A percentile compares a stretch with the other conserved stretches of the same genome.
Evolutionary conservation across 768 basidiomycete genomes (phyloP).

Genomic region (Cystobasidium tubakii): DNA sequence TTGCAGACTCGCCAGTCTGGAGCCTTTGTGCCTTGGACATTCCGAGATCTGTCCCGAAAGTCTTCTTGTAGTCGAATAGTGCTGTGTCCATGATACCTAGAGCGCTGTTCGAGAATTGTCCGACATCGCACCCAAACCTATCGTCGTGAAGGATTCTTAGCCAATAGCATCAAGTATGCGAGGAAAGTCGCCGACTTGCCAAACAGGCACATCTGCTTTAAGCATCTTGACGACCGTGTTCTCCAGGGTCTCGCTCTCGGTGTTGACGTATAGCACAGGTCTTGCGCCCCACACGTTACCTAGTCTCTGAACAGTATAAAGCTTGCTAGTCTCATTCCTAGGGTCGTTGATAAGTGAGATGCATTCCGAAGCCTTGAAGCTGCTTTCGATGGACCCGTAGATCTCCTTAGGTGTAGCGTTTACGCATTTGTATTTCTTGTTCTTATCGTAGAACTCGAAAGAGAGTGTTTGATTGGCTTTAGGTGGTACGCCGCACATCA

Average conservation of each 20-base stretch:
- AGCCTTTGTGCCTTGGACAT: constrained; percentile 81
- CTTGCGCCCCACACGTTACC: constrained; percentile 88
- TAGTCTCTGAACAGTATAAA: constrained; percentile 86
- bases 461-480: constrained; percentile 63
- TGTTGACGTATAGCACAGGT: constrained; percentile 64
- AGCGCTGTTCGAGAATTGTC: constrained; percentile 66
- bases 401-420: constrained; percentile 75
- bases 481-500: constrained; percentile 80
- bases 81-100: constrained; percentile 68
- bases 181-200: constrained; percentile 23
- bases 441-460: constrained; percentile 83
- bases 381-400: constrained; percentile 54
- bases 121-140: constrained; percentile 90
- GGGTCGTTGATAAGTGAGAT: constrained; percentile 93
- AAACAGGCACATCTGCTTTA: constrained; percentile 42
- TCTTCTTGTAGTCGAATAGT: constrained; percentile 54
- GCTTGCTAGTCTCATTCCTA: constrained; percentile 66
- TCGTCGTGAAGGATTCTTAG: constrained; percentile 60
- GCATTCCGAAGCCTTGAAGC: constrained; percentile 59
- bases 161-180: no score
- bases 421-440: constrained; percentile 58
- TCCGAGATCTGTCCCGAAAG: constrained; percentile 73
- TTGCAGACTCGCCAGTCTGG: constrained; percentile 71
- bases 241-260: constrained; percentile 24
- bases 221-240: constrained; percentile 61